A percentile compares a stretch with the other conserved stretches of the same genome.
Conservation (phyloP, 306 rosid species). For the Cotoneaster glaucophyllus region DNA sequence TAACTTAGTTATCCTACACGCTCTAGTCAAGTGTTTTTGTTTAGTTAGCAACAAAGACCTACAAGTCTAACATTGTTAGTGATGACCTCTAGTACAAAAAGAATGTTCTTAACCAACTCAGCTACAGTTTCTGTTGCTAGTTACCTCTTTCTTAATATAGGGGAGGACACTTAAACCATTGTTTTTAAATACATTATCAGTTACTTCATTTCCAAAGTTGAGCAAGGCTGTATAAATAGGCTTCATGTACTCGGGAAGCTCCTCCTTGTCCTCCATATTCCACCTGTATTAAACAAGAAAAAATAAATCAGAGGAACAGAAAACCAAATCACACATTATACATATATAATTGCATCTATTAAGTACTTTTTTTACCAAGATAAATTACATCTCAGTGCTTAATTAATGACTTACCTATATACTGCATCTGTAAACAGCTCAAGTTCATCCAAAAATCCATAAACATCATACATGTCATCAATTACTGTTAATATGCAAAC, state of each 20-base stretch:
- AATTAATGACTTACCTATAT: neutral
- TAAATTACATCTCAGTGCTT: too few species aligned
- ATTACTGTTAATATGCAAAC: conserved; percentile 23
- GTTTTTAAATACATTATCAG: neutral
- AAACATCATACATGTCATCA: conserved; percentile 28
- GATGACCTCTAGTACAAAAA: too few species aligned
- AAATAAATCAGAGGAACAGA: neutral
- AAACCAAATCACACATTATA: neutral
- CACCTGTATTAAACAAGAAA: conserved; percentile 5
- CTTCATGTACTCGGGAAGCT: conserved; percentile 27
- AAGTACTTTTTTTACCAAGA: too few species aligned
- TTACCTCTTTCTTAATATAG: conserved; percentile 16
- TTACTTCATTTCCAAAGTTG: conserved; percentile 18
- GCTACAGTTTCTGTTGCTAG: neutral
- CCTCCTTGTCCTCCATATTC: conserved; percentile 10
- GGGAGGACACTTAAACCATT: neutral
- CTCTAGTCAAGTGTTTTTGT: too few species aligned
- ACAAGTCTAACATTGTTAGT: too few species aligned
- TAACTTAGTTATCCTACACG: too few species aligned
- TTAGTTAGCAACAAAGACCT: too few species aligned
- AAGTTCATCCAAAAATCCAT: conserved; percentile 30
- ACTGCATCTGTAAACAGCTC: conserved; percentile 23
- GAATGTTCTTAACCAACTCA: too few species aligned
- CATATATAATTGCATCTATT: too few species aligned
- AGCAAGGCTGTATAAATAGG: conserved; percentile 18